Evolutionary conservation across 495 filamentous ascomycete genomes (phyloP).

Genomic region (Penicillium odoratum): DNA sequence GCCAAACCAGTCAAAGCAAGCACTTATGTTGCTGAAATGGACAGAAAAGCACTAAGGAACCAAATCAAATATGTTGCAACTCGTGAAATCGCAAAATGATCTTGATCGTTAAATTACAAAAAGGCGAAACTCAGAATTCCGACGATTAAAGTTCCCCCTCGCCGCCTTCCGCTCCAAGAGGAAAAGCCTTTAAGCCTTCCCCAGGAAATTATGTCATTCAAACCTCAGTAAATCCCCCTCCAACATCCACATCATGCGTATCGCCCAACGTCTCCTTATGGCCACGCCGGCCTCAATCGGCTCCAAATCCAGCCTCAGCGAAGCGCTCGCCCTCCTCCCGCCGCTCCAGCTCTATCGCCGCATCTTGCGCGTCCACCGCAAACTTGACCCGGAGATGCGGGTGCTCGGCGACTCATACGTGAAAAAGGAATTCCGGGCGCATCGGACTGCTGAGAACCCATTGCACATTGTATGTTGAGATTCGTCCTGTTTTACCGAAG

Average conservation of each 20-base stretch:
- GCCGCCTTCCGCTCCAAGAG: slow-evolving; percentile 26
- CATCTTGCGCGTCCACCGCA: slow-evolving; percentile 81
- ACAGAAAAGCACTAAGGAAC: not conserved
- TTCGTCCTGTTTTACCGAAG: too few relatives aligned
- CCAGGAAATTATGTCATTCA: slow-evolving; percentile 33
- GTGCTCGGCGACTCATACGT: slow-evolving; percentile 87
- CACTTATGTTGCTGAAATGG: not conserved
- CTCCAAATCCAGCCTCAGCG: slow-evolving; percentile 52
- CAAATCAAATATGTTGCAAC: not conserved
- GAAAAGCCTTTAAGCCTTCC: slow-evolving; percentile 7
- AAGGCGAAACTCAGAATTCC: not conserved
- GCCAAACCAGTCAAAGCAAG: not conserved
- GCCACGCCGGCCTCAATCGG: slow-evolving; percentile 48
- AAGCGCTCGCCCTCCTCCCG: slow-evolving; percentile 77
- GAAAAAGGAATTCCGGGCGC: slow-evolving; percentile 85
- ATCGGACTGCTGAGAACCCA: slow-evolving; percentile 82
- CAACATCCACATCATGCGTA: slow-evolving; percentile 27
- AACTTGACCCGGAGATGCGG: slow-evolving; percentile 71
- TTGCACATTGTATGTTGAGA: slow-evolving; percentile 72
- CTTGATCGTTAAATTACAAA: not conserved
- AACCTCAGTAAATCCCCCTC: slow-evolving; percentile 2
- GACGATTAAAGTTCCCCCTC: slow-evolving; percentile 5
- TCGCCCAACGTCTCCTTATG: slow-evolving; percentile 40
- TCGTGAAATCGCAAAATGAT: slow-evolving; percentile 10
- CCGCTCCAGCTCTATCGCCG: slow-evolving; percentile 90